Evolutionary conservation across 331 rosid species (phyloP).

Genomic region (Rosa hybrid): DNA sequence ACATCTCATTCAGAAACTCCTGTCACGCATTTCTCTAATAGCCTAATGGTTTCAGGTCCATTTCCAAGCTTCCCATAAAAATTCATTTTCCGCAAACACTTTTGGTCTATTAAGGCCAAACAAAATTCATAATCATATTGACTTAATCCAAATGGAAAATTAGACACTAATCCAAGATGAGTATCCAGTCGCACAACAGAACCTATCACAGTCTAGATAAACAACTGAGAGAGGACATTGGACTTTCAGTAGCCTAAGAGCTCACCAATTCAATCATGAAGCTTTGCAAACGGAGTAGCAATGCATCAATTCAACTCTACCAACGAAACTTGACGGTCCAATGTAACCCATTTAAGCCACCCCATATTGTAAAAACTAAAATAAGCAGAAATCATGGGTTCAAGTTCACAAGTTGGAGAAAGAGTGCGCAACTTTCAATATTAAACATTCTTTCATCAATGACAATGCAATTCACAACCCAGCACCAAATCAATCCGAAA

Average conservation of each 20-base stretch:
- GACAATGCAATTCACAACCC: neutral
- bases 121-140: too few species aligned
- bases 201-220: neutral
- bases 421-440: neutral
- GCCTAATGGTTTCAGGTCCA: neutral
- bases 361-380: neutral
- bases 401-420: neutral
- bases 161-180: neutral
- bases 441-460: neutral
- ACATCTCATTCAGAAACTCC: neutral
- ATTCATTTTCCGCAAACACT: neutral
- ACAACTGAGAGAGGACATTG: neutral
- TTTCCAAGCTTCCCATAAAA: neutral
- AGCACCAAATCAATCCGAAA: neutral
- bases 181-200: neutral
- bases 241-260: neutral
- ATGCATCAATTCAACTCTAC: slow-evolving; percentile 70
- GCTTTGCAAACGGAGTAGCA: slow-evolving; percentile 70
- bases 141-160: neutral
- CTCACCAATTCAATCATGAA: slow-evolving; percentile 71
- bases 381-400: neutral
- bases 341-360: slow-evolving; percentile 13
- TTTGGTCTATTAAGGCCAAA: neutral
- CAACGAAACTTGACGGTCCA: slow-evolving; percentile 60
- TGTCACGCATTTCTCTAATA: neutral